phyloP scores from a whole-genome alignment of 108 stramenopile genomes.

The Parmales sp. region DNA sequence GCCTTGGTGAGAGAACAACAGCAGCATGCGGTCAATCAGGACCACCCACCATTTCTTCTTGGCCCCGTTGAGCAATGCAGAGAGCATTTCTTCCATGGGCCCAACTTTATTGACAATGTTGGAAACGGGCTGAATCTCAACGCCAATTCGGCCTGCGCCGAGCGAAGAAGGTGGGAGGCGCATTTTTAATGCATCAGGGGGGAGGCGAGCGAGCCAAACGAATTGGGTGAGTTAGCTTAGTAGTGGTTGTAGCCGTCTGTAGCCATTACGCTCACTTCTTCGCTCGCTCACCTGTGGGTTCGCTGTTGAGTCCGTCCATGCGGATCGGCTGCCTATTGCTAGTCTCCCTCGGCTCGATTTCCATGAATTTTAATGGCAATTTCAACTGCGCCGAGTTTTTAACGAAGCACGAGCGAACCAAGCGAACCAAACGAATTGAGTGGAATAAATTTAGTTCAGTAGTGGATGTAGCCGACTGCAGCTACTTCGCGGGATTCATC shows the following conservation, averaged over 20 bases:
- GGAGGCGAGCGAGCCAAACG: no score
- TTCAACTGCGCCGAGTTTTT: no score
- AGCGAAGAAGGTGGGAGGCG: no score
- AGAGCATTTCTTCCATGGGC: background rate
- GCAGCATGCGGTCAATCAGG: background rate
- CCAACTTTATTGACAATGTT: background rate
- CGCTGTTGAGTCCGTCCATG: background rate
- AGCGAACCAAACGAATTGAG: no score
- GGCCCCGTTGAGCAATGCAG: background rate
- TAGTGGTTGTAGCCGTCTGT: background rate
- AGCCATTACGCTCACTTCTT: background rate
- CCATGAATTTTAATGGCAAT: no score
- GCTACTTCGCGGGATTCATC: background rate
- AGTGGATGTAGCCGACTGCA: no score
- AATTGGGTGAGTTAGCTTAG: no score
- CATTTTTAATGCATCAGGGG: no score
- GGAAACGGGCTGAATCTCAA: background rate
- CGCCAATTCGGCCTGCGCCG: background rate
- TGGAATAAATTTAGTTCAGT: no score
- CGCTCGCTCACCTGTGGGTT: background rate
- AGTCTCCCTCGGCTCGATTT: background rate
- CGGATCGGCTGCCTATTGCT: background rate
- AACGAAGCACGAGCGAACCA: no score
- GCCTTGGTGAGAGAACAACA: background rate
- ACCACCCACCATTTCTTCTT: constrained; percentile 12